Evolutionary conservation across 1,139 yeast genomes (phyloP).

Genomic region (Candida tropicalis): DNA sequence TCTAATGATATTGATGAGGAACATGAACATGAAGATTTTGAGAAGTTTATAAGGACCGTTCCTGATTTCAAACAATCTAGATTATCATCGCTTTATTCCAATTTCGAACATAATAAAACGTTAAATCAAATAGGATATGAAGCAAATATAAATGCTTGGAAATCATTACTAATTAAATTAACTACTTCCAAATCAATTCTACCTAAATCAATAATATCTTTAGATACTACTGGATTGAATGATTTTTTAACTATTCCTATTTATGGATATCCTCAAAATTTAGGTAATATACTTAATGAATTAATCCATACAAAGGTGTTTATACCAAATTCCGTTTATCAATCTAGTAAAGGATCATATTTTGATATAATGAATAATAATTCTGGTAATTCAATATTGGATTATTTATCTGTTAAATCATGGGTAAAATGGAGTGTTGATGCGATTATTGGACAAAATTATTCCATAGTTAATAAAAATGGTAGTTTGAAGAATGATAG

Average conservation of each 20-base stretch:
- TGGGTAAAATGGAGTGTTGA: slow-evolving; percentile 25
- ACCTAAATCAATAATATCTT: slow-evolving; percentile 22
- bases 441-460: slow-evolving; percentile 8
- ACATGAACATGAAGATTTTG: slow-evolving; percentile 12
- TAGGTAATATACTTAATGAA: slow-evolving; percentile 29
- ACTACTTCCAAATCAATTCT: slow-evolving; percentile 15
- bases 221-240: slow-evolving; percentile 27
- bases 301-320: slow-evolving; percentile 24
- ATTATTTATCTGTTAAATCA: slow-evolving; percentile 23
- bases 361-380: slow-evolving; percentile 14
- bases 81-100: slow-evolving; percentile 64
- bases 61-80: slow-evolving; percentile 49
- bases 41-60: slow-evolving; percentile 19
- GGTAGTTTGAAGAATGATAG: slow-evolving; percentile 25
- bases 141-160: slow-evolving; percentile 74
- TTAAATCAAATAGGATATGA: slow-evolving; percentile 68
- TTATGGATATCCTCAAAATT: slow-evolving; percentile 33
- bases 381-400: neutral
- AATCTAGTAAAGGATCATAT: slow-evolving; percentile 14
- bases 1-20: neutral
- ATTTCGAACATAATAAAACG: slow-evolving; percentile 53
- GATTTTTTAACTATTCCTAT: slow-evolving; percentile 26
- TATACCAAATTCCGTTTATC: slow-evolving; percentile 27
- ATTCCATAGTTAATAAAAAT: slow-evolving; percentile 10
- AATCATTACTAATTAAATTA: slow-evolving; percentile 26